These are phyloP conservation scores for Candida mesenterica DNA, from an alignment of 1,139 yeast species.

Conservation along the genomic window DNA sequence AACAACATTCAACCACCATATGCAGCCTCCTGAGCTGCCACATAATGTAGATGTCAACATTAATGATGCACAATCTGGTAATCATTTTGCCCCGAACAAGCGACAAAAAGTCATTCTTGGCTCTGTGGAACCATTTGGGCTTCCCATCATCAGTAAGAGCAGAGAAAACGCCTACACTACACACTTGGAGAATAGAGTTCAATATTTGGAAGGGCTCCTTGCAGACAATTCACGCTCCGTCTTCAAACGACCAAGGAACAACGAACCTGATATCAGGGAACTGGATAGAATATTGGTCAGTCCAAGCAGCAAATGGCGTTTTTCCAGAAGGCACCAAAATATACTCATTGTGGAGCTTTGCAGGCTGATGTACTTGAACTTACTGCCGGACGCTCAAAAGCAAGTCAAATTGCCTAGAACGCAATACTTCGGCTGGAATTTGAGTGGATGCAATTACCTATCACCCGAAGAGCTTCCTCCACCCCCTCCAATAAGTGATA, in stretches of 20 bases:
- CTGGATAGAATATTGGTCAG: slow-evolving; percentile 18
- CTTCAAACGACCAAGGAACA: slow-evolving; percentile 16
- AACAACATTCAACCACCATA: slow-evolving; percentile 10
- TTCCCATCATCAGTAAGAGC: slow-evolving; percentile 18
- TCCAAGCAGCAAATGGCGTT: slow-evolving; percentile 46
- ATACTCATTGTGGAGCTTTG: slow-evolving; percentile 49
- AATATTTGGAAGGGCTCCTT: slow-evolving; percentile 37
- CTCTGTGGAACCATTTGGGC: slow-evolving; percentile 18
- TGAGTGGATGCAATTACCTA: slow-evolving; percentile 57
- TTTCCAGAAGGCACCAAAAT: slow-evolving; percentile 50
- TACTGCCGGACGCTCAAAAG: slow-evolving; percentile 38
- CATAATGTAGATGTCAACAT: slow-evolving; percentile 2
- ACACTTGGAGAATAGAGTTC: slow-evolving; percentile 41
- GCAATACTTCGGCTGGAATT: slow-evolving; percentile 67
- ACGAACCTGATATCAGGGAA: slow-evolving; percentile 20
- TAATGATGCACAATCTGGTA: slow-evolving; percentile 4
- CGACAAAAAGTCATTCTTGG: slow-evolving; percentile 11
- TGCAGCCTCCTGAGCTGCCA: slow-evolving; percentile 3
- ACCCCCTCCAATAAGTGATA: slow-evolving; percentile 23
- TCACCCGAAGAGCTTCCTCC: slow-evolving; percentile 39
- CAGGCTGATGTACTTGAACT: slow-evolving; percentile 31
- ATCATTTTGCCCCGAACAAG: slow-evolving; percentile 5
- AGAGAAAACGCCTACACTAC: slow-evolving; percentile 23
- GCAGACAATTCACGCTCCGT: slow-evolving; percentile 16
- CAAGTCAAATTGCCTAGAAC: slow-evolving; percentile 50